Conservation (phyloP, 441 rosid genomes). For the Euphorbia schlechtendalii region DNA sequence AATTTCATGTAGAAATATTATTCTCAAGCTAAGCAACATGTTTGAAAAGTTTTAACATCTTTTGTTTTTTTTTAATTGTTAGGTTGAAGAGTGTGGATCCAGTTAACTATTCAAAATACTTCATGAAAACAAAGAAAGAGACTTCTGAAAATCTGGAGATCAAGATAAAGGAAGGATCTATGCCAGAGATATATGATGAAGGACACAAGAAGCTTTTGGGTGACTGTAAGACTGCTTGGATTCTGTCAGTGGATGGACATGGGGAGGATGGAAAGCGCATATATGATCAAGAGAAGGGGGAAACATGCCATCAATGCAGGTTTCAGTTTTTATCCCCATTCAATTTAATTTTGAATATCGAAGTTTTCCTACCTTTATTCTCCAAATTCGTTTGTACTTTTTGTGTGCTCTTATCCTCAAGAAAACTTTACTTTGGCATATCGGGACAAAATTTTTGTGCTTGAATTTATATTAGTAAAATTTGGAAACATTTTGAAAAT, state of each 20-base stretch:
- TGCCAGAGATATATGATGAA: constrained; percentile 56
- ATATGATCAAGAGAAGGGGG: constrained; percentile 60
- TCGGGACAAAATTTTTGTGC: not conserved
- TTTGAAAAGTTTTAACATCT: not conserved
- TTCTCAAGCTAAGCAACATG: not conserved
- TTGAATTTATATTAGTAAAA: no score
- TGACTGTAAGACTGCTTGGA: constrained; percentile 54
- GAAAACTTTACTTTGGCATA: not conserved
- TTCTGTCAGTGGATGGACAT: constrained; percentile 53
- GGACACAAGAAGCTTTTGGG: constrained; percentile 66
- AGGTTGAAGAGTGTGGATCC: constrained; percentile 61
- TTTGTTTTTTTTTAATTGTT: not conserved
- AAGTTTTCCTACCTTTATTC: not conserved
- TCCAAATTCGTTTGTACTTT: not conserved
- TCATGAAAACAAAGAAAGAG: constrained; percentile 21
- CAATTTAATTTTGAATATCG: not conserved
- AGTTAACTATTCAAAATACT: constrained; percentile 36
- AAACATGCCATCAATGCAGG: constrained; percentile 95
- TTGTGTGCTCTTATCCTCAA: not conserved
- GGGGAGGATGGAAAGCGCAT: constrained; percentile 55
- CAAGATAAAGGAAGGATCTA: constrained; percentile 37
- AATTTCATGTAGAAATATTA: not conserved
- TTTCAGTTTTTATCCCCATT: constrained; percentile 13
- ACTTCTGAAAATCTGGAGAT: constrained; percentile 17
- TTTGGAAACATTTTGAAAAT: not conserved